A percentile compares a stretch with the other conserved stretches of the same genome.
These are phyloP conservation scores for Gracilaria gracilis DNA, from an alignment of 23 red algal genomes.

Conservation along the genomic window DNA sequence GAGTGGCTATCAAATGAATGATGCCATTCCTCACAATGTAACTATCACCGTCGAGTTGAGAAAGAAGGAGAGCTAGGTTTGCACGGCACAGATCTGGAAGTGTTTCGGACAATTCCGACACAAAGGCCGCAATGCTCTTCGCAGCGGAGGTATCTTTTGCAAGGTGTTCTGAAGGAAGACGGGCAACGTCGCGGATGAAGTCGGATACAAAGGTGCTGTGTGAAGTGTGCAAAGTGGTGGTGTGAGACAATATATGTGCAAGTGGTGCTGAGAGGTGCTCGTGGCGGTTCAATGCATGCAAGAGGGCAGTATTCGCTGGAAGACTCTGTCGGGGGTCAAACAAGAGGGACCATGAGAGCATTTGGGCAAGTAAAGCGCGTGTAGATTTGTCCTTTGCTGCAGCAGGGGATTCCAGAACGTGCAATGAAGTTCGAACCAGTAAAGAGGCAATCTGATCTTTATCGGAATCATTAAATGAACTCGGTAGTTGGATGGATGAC, in stretches of 20 bases:
- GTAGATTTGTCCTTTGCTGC: conserved; percentile 49
- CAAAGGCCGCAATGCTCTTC: conserved; percentile 60
- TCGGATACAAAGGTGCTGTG: conserved; percentile 60
- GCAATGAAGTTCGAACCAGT: conserved; percentile 35
- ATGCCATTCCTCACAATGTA: conserved; percentile 83
- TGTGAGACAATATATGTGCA: conserved; percentile 22
- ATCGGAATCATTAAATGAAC: conserved; percentile 30
- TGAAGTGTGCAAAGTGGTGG: conserved; percentile 1
- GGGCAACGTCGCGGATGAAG: conserved; percentile 70
- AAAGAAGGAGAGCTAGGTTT: conserved; percentile 64
- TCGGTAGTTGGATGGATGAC: conserved; percentile 29
- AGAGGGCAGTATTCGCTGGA: conserved; percentile 43
- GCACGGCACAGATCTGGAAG: conserved; percentile 29
- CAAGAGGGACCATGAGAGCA: conserved; percentile 18
- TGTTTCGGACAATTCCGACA: conserved; percentile 65
- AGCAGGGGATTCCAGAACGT: conserved; percentile 41
- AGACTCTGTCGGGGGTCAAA: conserved; percentile 41
- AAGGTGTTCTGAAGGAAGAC: conserved; percentile 61
- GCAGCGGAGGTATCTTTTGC: conserved; percentile 56
- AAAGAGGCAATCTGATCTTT: conserved; percentile 48
- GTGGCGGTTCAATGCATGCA: conserved; percentile 52
- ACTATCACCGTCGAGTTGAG: conserved; percentile 78
- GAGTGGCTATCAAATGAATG: conserved; percentile 73
- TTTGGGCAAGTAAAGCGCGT: conserved; percentile 39
- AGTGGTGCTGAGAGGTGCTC: conserved; percentile 46